These are phyloP conservation scores for Neoboletus magnificus DNA, from an alignment of 768 basidiomycete genomes.

Conservation along the genomic window DNA sequence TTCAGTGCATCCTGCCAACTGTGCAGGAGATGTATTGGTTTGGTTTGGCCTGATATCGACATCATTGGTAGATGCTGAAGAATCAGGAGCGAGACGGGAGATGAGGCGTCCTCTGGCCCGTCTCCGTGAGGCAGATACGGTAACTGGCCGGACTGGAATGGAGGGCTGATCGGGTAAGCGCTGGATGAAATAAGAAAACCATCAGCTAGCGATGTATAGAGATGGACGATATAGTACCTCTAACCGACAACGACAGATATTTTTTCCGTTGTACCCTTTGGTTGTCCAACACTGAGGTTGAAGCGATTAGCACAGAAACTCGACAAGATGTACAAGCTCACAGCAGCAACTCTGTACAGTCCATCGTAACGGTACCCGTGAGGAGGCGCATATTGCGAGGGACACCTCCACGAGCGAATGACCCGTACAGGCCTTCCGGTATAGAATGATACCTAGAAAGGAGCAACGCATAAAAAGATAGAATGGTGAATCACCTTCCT, in stretches of 20 bases:
- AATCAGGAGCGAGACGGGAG: background rate
- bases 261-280: conserved; percentile 8
- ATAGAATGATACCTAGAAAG: conserved; percentile 17
- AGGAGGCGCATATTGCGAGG: conserved; percentile 26
- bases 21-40: background rate
- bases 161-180: conserved; percentile 27
- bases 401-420: conserved; percentile 18
- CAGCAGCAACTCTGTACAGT: conserved; percentile 24
- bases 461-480: background rate
- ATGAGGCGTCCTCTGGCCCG: background rate
- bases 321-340: conserved; percentile 1
- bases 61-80: background rate
- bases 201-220: background rate
- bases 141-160: conserved; percentile 9
- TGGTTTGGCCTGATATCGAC: background rate
- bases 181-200: conserved; percentile 5
- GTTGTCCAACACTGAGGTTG: conserved; percentile 20
- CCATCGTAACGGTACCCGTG: conserved; percentile 31
- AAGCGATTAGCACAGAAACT: background rate
- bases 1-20: background rate
- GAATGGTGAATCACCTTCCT: background rate
- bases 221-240: conserved; percentile 12
- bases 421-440: conserved; percentile 26
- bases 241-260: conserved; percentile 26
- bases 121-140: background rate